These are phyloP conservation scores for Bipolaris sorokiniana DNA, from an alignment of 2,329 filamentous ascomycete genomes.

Conservation along the genomic window DNA sequence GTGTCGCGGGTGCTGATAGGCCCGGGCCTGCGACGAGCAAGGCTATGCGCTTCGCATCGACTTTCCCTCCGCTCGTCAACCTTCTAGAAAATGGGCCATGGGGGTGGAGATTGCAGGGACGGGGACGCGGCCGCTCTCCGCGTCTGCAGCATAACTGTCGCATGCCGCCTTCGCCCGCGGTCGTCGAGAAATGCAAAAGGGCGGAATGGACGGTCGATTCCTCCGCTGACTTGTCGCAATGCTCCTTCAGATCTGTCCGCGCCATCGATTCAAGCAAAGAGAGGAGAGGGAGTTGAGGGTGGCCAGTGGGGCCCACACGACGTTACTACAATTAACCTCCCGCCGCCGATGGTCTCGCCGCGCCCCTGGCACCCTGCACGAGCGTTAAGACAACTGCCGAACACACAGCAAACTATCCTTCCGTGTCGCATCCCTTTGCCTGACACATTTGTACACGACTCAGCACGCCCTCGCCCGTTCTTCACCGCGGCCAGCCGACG, in stretches of 20 bases:
- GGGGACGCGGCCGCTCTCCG: conserved; percentile 24
- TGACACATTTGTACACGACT: conserved; percentile 4
- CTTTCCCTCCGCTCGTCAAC: conserved; percentile 22
- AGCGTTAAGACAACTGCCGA: conserved; percentile 7
- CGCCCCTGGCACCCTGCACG: not conserved
- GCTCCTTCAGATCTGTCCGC: not conserved
- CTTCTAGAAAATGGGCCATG: conserved; percentile 19
- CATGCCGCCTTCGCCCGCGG: conserved; percentile 16
- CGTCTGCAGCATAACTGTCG: conserved; percentile 27
- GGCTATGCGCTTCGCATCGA: conserved; percentile 29
- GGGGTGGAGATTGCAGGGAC: conserved; percentile 14
- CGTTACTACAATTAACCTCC: not conserved
- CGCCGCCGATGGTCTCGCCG: not conserved
- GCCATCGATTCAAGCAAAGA: not conserved
- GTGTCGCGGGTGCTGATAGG: conserved; percentile 22
- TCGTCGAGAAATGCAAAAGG: conserved; percentile 10
- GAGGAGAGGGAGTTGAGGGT: not conserved
- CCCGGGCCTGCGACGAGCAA: conserved; percentile 23
- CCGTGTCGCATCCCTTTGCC: conserved; percentile 4
- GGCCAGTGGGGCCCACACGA: not conserved
- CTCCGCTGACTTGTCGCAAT: conserved; percentile 5
- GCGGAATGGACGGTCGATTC: conserved; percentile 17
- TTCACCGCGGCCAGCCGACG: not conserved
- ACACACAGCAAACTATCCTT: conserved; percentile 1
- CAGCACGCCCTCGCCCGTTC: not conserved